Percentiles rank a stretch among this genome's conserved stretches.
phyloP scores from a whole-genome alignment of 2,329 filamentous ascomycete species.

The Fusarium pseudograminearum region DNA sequence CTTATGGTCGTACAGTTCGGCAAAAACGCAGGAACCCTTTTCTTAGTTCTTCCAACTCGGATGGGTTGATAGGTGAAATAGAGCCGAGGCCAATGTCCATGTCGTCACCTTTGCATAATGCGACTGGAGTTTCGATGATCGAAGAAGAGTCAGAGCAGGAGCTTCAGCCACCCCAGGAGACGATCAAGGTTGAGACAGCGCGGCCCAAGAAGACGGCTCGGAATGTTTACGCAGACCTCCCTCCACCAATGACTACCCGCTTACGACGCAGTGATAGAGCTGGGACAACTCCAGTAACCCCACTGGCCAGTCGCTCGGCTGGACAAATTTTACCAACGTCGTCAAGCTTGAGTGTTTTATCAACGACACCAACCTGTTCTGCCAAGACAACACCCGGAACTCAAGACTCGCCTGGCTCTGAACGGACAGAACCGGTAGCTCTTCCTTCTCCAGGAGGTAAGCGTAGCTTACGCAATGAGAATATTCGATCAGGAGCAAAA shows the following conservation, averaged over 20 bases:
- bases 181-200: not conserved
- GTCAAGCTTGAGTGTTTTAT: slow-evolving; percentile 57
- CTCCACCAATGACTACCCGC: slow-evolving; percentile 45
- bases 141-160: slow-evolving; percentile 19
- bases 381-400: slow-evolving; percentile 54
- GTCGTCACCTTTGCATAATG: slow-evolving; percentile 28
- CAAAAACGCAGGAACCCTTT: slow-evolving; percentile 44
- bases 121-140: slow-evolving; percentile 18
- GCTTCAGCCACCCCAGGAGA: not conserved
- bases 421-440: slow-evolving; percentile 37
- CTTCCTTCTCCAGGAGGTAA: slow-evolving; percentile 43
- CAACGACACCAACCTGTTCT: slow-evolving; percentile 55
- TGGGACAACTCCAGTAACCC: slow-evolving; percentile 41
- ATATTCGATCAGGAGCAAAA: slow-evolving; percentile 28
- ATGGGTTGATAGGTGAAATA: slow-evolving; percentile 28
- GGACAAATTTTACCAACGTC: slow-evolving; percentile 42
- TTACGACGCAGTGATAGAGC: slow-evolving; percentile 40
- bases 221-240: slow-evolving; percentile 31
- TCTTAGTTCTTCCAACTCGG: slow-evolving; percentile 50
- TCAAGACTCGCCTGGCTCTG: slow-evolving; percentile 49
- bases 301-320: slow-evolving; percentile 31
- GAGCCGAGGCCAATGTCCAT: slow-evolving; percentile 22
- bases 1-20: slow-evolving; percentile 40
- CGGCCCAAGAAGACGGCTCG: slow-evolving; percentile 30
- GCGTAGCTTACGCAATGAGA: slow-evolving; percentile 36